These are phyloP conservation scores for Chaetothyriales sp. DNA, from an alignment of 2,329 filamentous ascomycete genomes.

Conservation along the genomic window DNA sequence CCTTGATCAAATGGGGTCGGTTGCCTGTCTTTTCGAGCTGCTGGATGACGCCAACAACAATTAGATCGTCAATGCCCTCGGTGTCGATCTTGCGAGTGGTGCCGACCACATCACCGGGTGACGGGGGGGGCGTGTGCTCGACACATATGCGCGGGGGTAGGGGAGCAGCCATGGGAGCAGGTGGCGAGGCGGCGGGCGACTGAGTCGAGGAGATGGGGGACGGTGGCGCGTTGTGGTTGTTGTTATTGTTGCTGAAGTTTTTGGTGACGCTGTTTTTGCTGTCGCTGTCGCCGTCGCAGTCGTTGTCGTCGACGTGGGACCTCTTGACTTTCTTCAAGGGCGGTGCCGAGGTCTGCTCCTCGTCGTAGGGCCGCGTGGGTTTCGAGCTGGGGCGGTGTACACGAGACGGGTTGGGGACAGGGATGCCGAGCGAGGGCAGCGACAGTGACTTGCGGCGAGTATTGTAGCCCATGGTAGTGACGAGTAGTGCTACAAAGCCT, in stretches of 20 bases:
- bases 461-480: conserved; percentile 69
- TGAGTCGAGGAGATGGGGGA: conserved; percentile 21
- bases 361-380: conserved; percentile 42
- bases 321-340: conserved; percentile 61
- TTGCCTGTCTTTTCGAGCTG: conserved; percentile 84
- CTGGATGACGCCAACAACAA: conserved; percentile 77
- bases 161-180: conserved; percentile 22
- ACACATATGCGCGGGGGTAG: conserved; percentile 22
- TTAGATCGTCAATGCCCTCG: conserved; percentile 80
- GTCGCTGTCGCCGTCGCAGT: conserved; percentile 8
- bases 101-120: conserved; percentile 39
- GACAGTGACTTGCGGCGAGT: conserved; percentile 93
- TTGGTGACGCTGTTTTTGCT: conserved; percentile 7
- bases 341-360: conserved; percentile 41
- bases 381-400: conserved; percentile 42
- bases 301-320: conserved; percentile 42
- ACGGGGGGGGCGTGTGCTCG: conserved; percentile 65
- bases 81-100: conserved; percentile 50
- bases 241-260: background rate
- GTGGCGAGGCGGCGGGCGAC: conserved; percentile 29
- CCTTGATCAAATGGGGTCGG: conserved; percentile 84
- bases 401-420: conserved; percentile 49
- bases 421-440: conserved; percentile 80
- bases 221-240: conserved; percentile 7
- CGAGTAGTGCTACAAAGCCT: conserved; percentile 7